These are phyloP conservation scores for Dictyostelium intermedium DNA, from an alignment of 78 protist genomes.

Conservation along the genomic window DNA sequence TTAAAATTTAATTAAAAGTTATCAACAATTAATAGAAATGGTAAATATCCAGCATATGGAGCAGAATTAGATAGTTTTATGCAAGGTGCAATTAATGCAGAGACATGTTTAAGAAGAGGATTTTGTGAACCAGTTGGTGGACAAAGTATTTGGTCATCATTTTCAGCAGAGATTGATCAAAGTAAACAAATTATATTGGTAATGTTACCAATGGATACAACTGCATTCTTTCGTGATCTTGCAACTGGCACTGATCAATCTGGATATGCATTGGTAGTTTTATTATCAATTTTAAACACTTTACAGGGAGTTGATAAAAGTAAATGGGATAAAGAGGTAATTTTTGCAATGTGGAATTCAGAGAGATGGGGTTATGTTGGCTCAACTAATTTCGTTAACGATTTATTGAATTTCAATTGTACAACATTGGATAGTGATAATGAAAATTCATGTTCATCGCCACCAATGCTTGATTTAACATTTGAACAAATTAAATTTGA, in stretches of 20 bases:
- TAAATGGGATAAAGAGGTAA: constrained; percentile 3
- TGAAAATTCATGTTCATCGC: neutral
- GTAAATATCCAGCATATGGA: constrained; percentile 45
- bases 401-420: constrained; percentile 34
- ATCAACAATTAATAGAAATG: neutral
- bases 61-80: constrained; percentile 44
- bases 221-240: constrained; percentile 72
- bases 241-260: constrained; percentile 57
- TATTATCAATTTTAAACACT: neutral
- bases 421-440: neutral
- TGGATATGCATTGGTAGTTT: neutral
- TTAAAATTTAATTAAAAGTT: too few relatives aligned
- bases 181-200: constrained; percentile 27
- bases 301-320: neutral
- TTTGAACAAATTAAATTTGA: constrained; percentile 32
- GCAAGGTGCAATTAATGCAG: constrained; percentile 39
- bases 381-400: constrained; percentile 37
- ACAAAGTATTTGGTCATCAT: constrained; percentile 52
- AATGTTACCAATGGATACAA: constrained; percentile 49
- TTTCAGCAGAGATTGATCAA: constrained; percentile 2
- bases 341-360: constrained; percentile 52
- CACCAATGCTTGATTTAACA: neutral
- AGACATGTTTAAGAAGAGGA: constrained; percentile 53
- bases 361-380: constrained; percentile 80
- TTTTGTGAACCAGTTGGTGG: constrained; percentile 79